Evolutionary conservation across 164 flowering plant genomes (phyloP).

Genomic region (Liriodendron chinense): DNA sequence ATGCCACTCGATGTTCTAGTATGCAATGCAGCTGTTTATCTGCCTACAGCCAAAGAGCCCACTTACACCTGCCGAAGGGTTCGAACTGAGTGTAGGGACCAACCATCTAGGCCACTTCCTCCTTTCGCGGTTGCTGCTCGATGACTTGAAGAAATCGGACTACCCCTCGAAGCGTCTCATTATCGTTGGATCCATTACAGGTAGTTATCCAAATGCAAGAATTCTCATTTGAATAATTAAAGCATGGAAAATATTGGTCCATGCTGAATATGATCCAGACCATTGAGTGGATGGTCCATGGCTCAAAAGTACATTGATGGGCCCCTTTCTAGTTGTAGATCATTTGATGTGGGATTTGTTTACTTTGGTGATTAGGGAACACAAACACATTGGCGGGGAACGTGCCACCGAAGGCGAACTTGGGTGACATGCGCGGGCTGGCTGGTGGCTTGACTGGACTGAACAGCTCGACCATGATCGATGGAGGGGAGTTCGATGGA

Average conservation of each 20-base stretch:
- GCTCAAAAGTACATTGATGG: too few relatives aligned
- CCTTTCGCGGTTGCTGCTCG: conserved; percentile 71
- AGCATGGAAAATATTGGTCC: neutral
- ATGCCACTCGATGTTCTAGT: conserved; percentile 85
- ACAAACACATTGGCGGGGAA: conserved; percentile 97
- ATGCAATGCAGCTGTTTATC: conserved; percentile 96
- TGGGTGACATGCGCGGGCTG: conserved; percentile 89
- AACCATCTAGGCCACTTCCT: conserved; percentile 97
- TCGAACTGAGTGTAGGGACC: conserved; percentile 92
- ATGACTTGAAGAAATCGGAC: conserved; percentile 73
- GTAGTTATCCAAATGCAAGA: conserved; percentile 27
- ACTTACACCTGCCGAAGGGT: conserved; percentile 88
- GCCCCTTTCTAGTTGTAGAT: neutral
- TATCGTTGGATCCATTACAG: conserved; percentile 95
- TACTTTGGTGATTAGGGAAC: conserved; percentile 47
- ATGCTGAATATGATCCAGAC: neutral
- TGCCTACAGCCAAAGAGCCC: conserved; percentile 92
- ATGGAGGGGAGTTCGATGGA: conserved; percentile 92
- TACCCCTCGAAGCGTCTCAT: conserved; percentile 84
- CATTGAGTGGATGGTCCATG: neutral
- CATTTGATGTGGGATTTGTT: neutral
- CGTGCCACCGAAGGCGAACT: conserved; percentile 98
- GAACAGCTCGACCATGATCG: conserved; percentile 87
- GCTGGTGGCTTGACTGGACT: conserved; percentile 78
- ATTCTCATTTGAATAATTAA: too few relatives aligned